phyloP scores from a whole-genome alignment of 2,329 filamentous ascomycete genomes.

The Raffaelea deltoideospora region DNA sequence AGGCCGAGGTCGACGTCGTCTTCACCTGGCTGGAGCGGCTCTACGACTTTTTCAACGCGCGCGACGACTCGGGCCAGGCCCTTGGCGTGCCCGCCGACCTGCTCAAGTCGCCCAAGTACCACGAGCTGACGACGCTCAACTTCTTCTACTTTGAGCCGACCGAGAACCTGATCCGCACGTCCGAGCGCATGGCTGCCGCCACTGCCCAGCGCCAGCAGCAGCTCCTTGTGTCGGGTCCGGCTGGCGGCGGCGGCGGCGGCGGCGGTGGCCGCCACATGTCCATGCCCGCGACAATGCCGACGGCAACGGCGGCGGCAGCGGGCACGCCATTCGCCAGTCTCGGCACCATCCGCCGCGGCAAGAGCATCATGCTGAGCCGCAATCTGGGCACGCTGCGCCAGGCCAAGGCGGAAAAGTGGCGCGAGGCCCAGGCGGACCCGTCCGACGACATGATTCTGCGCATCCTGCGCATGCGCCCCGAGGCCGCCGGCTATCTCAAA shows the following conservation, averaged over 20 bases:
- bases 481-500: conserved; percentile 74
- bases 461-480: conserved; percentile 86
- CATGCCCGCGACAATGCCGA: conserved; percentile 32
- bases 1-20: conserved; percentile 85
- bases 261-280: conserved; percentile 27
- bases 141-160: conserved; percentile 98
- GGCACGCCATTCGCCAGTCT: conserved; percentile 46
- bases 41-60: conserved; percentile 88
- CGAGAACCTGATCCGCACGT: conserved; percentile 83
- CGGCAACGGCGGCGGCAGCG: conserved; percentile 32
- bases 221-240: conserved; percentile 37
- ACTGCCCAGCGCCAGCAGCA: conserved; percentile 61
- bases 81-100: conserved; percentile 82
- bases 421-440: conserved; percentile 89
- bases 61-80: conserved; percentile 57
- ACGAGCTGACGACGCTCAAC: conserved; percentile 88
- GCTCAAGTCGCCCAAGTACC: conserved; percentile 93
- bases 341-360: conserved; percentile 48
- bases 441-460: conserved; percentile 96
- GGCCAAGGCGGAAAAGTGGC: conserved; percentile 88
- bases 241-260: conserved; percentile 43
- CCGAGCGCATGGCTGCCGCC: conserved; percentile 85
- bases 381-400: conserved; percentile 94
- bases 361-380: conserved; percentile 83
- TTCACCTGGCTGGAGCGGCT: conserved; percentile 88